Evolutionary conservation across 1,284 basidiomycete species (phyloP), one percentile per base, ranked within the genome.

Genomic region (Puccinia hordei): DNA sequence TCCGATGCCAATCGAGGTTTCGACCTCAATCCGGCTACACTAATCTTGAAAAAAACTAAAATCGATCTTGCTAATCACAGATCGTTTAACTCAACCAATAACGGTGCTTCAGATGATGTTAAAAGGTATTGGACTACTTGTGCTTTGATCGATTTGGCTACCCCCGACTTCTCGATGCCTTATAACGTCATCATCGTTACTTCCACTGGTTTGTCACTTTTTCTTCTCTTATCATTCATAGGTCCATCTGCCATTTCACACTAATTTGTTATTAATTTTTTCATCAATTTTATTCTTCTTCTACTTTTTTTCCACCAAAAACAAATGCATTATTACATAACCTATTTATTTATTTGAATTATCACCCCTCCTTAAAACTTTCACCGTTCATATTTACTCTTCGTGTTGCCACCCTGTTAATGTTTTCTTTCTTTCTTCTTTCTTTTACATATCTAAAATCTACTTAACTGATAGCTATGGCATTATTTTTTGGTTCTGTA

Each of bases 171-270:
- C 86, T 95, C 93, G 84, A 98, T 99, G 95, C 95, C 96, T 15
- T 99, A 98, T 87, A 99, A 98, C 86, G 95, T 98, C 82, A 98
- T 98, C 86, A 96, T 97, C 84, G 92, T 98, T 88, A 94, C 90
- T 80, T 93, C 91, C 84, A 95, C 94, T 12, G 53, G 81, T 75
- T 69, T 46, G 73, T 51, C n/a, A 10, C 15, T 27, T 35, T 27
- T 35, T 41, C 30, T 49, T 33, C 17, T 38, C 81, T 53, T 15
- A 12, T 12, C 17, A n/a, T 10, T 53, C 17, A 17, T n/a, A 38
- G 35, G 27, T 38, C 19, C 44, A 27, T 72, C 49, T 72, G 17
- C 27, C 27, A 2, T 30, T 30, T 30, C 24, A 24, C 38, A 38
- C 49, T 55, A 19, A 55, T 55, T 19, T 44, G 19, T 68, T 68